Conservation (phyloP, 2,329 filamentous ascomycete genomes). For the Calonectria fujianensis region DNA sequence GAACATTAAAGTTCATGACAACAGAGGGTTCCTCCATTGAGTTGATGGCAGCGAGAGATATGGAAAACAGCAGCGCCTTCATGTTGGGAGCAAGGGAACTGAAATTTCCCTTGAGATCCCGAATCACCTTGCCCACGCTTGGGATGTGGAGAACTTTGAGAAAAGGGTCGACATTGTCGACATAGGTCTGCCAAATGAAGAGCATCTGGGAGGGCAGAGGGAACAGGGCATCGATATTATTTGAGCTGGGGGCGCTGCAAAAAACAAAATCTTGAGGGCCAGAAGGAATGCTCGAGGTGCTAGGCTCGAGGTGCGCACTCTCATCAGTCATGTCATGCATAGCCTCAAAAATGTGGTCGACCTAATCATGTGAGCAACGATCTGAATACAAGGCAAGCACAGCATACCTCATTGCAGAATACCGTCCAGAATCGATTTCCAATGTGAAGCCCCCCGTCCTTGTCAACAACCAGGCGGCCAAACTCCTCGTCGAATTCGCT, state of each 20-base stretch:
- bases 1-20: conserved; percentile 41
- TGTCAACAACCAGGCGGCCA: conserved; percentile 54
- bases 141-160: conserved; percentile 56
- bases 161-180: conserved; percentile 57
- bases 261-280: conserved; percentile 49
- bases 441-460: conserved; percentile 53
- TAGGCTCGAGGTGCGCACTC: conserved; percentile 29
- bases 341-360: conserved; percentile 57
- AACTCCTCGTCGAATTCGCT: conserved; percentile 56
- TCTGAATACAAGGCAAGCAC: fast-evolving
- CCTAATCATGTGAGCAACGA: conserved; percentile 42
- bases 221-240: conserved; percentile 44
- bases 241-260: conserved; percentile 36
- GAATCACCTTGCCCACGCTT: conserved; percentile 46
- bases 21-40: conserved; percentile 52
- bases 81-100: conserved; percentile 42
- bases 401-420: conserved; percentile 56
- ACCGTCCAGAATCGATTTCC: conserved; percentile 58
- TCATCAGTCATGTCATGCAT: conserved; percentile 53
- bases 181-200: conserved; percentile 57
- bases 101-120: conserved; percentile 46
- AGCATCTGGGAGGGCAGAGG: conserved; percentile 55
- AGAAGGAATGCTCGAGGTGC: conserved; percentile 4
- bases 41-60: conserved; percentile 54
- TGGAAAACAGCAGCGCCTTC: conserved; percentile 53